Percentiles rank a stretch among this genome's conserved stretches.
Evolutionary conservation across 495 filamentous ascomycete genomes (phyloP).

Genomic region (Hypomontagnella monticulosa): DNA sequence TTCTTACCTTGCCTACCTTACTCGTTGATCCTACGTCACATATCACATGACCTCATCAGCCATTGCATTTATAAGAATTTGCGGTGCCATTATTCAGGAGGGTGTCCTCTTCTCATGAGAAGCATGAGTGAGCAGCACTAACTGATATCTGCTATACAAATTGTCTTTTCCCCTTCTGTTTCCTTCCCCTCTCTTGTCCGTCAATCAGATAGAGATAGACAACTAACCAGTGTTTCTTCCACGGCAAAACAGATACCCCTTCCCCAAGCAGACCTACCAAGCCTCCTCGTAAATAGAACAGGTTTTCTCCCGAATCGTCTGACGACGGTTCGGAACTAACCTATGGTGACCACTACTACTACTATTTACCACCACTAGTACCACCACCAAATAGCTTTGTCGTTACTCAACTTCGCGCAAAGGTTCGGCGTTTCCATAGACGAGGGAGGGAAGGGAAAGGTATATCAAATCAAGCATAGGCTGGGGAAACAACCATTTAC

Average conservation of each 20-base stretch:
- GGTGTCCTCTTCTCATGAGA: neutral
- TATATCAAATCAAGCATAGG: conserved; percentile 17
- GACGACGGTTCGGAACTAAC: neutral
- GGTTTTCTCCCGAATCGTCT: conserved; percentile 3
- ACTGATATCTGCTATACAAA: neutral
- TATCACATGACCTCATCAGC: neutral
- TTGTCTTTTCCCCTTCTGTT: neutral
- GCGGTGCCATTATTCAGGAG: neutral
- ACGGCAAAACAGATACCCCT: conserved; percentile 70
- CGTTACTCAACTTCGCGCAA: conserved; percentile 52
- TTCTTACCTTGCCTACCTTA: neutral
- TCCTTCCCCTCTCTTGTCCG: neutral
- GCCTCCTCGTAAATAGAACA: conserved; percentile 49
- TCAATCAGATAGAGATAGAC: neutral
- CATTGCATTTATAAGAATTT: neutral
- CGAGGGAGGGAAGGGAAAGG: conserved; percentile 13
- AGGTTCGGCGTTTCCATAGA: conserved; percentile 43
- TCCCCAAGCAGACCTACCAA: conserved; percentile 82
- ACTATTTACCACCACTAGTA: neutral
- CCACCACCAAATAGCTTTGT: conserved; percentile 41
- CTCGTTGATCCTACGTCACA: neutral
- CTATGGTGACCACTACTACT: neutral
- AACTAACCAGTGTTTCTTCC: conserved; percentile 2
- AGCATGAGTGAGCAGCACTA: too few relatives aligned
- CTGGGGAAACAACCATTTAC: neutral